phyloP scores from a whole-genome alignment of 768 basidiomycete genomes.

The Hydnum rufescens region DNA sequence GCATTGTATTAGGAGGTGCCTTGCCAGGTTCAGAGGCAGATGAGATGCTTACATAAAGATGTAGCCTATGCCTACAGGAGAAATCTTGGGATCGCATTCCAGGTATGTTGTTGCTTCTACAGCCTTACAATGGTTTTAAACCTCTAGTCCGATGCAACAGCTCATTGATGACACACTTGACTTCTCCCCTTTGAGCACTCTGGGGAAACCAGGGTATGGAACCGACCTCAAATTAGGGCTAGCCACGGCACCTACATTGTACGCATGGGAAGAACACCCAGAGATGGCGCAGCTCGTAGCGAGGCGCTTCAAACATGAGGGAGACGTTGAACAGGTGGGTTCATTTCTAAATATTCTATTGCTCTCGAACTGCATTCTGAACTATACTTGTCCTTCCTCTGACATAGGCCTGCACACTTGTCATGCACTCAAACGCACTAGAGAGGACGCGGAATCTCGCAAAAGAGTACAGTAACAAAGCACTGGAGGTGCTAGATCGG shows the following conservation, averaged over 20 bases:
- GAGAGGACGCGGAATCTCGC: constrained; percentile 66
- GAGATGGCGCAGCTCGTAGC: constrained; percentile 57
- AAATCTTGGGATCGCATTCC: constrained; percentile 88
- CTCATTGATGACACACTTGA: constrained; percentile 92
- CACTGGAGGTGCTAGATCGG: constrained; percentile 41
- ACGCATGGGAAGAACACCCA: constrained; percentile 69
- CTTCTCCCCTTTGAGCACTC: constrained; percentile 56
- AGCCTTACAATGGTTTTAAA: too few relatives aligned
- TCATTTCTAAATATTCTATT: background rate
- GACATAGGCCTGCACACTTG: constrained; percentile 42
- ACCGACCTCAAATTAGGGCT: constrained; percentile 68
- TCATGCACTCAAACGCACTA: constrained; percentile 51
- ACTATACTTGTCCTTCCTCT: background rate
- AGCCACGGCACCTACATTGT: constrained; percentile 71
- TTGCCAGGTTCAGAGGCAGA: constrained; percentile 26
- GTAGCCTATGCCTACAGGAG: constrained; percentile 79
- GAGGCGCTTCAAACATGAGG: constrained; percentile 53
- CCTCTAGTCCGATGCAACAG: too few relatives aligned
- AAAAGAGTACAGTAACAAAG: constrained; percentile 50
- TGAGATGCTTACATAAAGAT: constrained; percentile 76
- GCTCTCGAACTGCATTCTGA: too few relatives aligned
- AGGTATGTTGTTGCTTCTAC: constrained; percentile 44
- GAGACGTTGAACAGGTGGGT: constrained; percentile 63
- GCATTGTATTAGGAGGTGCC: constrained; percentile 74
- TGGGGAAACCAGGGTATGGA: constrained; percentile 76